phyloP scores from a whole-genome alignment of 768 basidiomycete genomes.

The Pisolithus albus region DNA sequence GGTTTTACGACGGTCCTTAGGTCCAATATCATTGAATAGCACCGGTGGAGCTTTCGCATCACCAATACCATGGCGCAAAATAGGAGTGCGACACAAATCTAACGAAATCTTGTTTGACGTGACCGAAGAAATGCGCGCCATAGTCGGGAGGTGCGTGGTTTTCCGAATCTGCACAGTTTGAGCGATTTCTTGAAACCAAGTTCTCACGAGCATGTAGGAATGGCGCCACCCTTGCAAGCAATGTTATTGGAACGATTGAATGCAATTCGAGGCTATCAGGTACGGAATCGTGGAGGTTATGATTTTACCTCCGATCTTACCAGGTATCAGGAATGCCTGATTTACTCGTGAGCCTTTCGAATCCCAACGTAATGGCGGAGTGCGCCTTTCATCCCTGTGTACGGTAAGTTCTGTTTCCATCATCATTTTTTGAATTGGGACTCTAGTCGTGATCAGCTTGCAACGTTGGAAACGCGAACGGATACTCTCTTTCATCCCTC shows the following conservation, averaged over 20 bases:
- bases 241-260: slow-evolving; percentile 72
- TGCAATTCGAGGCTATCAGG: slow-evolving; percentile 74
- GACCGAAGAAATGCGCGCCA: slow-evolving; percentile 66
- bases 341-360: slow-evolving; percentile 67
- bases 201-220: slow-evolving; percentile 36
- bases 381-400: slow-evolving; percentile 92
- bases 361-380: slow-evolving; percentile 65
- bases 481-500: slow-evolving; percentile 84
- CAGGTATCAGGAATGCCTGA: slow-evolving; percentile 73
- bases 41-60: slow-evolving; percentile 63
- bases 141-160: slow-evolving; percentile 22
- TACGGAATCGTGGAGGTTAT: slow-evolving; percentile 20
- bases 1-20: slow-evolving; percentile 4
- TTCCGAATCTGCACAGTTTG: neutral
- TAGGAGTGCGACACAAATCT: slow-evolving; percentile 72
- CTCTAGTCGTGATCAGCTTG: slow-evolving; percentile 41
- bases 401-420: slow-evolving; percentile 40
- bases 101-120: slow-evolving; percentile 95
- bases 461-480: slow-evolving; percentile 75
- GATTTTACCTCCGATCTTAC: neutral
- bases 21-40: slow-evolving; percentile 30
- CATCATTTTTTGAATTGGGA: neutral
- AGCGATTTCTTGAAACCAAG: neutral
- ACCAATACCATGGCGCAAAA: slow-evolving; percentile 90
- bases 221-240: slow-evolving; percentile 59